Base-by-base conservation (phyloP, 208 protist species). In the Angomonas deanei region DNA sequence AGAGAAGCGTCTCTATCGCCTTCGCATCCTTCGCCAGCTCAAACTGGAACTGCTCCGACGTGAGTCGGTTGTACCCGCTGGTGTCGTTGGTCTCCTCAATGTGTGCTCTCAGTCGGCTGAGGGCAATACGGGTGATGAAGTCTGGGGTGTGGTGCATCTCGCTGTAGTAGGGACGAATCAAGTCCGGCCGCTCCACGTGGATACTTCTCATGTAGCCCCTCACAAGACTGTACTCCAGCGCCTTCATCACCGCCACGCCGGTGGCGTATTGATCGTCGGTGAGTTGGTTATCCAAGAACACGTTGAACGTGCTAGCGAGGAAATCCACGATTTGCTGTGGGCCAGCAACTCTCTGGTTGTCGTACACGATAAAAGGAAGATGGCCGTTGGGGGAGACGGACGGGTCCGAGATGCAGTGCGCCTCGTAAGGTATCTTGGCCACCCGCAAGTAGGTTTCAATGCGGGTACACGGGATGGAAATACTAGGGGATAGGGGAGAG, bases 391-490 rank as follows among this genome's bases (percentile, higher is more conserved):
- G 76, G 3, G 76, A 64, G 0, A 79, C 56, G 34, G 46, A 52
- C 0, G 74, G 33, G 50, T 88, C 72, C 11, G 64, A 62, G 6
- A 77, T 70, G 28, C 71, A 62, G 27, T 86, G 66, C 4, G 64
- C 63, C 50, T 66, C 71, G 64, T 88, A 85, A 13, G 80, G 78
- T 15, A 92, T 81, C 23, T 69, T 56, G 36, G 75, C 74, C 17
- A 80, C 67, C 13, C 81, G 80, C 31, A 86, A 64, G 57, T 79
- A 84, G 4, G 79, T 68, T 59, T 92, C 85, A 0, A 88, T 67
- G 0, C 64, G 65, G 10, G 70, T 76, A 68, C 81, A 85, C 28
- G 68, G 56, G n/a, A 66, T 47, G 0, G 74, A 84, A 2, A 88
- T 42, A 24, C 76, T 83, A 5, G 81, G 81, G 21, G 76, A 72